These are phyloP conservation scores for Saksenaea oblongispora DNA, from an alignment of 371 early-diverging fungal genomes.

Conservation along the genomic window DNA sequence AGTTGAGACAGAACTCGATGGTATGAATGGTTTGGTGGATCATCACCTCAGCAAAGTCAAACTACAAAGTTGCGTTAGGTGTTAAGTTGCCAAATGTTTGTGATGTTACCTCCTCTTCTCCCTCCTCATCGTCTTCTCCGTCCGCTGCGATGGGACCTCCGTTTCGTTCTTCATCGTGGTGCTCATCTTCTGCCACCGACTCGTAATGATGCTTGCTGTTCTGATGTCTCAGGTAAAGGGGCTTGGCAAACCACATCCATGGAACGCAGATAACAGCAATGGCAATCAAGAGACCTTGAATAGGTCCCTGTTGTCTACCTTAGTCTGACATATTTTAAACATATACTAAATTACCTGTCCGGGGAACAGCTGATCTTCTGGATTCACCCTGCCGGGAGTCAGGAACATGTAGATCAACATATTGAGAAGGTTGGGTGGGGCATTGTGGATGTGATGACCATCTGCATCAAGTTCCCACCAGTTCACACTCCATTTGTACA, in stretches of 20 bases:
- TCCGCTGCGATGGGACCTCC: conserved; percentile 13
- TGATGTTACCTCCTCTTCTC: conserved; percentile 32
- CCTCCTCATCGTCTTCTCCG: conserved; percentile 55
- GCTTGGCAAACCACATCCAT: conserved; percentile 99
- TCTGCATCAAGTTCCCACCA: conserved; percentile 75
- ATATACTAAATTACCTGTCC: conserved; percentile 74
- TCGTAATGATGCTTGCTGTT: conserved; percentile 81
- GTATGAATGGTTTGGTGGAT: conserved; percentile 99
- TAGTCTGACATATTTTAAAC: background rate
- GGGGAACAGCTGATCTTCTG: conserved; percentile 73
- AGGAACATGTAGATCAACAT: conserved; percentile 99
- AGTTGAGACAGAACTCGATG: conserved; percentile 98
- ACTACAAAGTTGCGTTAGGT: conserved; percentile 36
- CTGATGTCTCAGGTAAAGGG: conserved; percentile 81
- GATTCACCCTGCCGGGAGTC: conserved; percentile 86
- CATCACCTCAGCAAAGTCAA: conserved; percentile 93
- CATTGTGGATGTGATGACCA: conserved; percentile 67
- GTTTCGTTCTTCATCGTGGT: conserved; percentile 18
- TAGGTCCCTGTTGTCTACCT: conserved; percentile 49
- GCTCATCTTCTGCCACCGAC: conserved; percentile 51
- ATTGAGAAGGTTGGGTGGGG: conserved; percentile 95
- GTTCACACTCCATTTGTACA: conserved; percentile 97
- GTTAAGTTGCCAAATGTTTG: background rate
- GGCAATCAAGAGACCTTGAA: conserved; percentile 87
- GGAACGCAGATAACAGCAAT: conserved; percentile 93